Base-by-base conservation (phyloP, 2,329 filamentous ascomycete genomes). In the Ascochyta viciae-villosae region DNA sequence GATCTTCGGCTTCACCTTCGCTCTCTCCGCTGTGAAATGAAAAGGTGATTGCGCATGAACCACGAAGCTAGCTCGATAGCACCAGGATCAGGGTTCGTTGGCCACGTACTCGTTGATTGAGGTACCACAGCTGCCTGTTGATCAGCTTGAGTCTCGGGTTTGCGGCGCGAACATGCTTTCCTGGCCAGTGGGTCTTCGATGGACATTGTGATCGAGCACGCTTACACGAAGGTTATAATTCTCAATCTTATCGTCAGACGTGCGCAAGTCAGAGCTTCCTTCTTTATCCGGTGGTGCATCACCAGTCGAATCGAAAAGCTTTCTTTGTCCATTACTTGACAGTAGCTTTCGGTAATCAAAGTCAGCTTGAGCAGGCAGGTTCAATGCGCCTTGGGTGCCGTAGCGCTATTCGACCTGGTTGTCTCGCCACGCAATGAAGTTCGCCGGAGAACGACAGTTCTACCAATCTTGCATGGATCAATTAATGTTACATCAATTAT, bases 281-380 rank as follows among this genome's bases (percentile, higher is more conserved):
- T 46, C 53, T 51, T 56, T 51, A 56, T 38, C 53, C 53, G 53
- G 53, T 51, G 53, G 47, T 43, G 33, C 22, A 19, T 42, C 26
- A 51, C 38, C 12, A 51, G 33, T 37, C 38, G 47, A 51, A n/a
- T 38, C 47, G 33, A 50, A 33, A 27, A 10, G 27, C 13, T 19
- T 9, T 19, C 26, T 31, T 47, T 26, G 12, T n/a, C 12, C 23
- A 31, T 13, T 34, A n/a, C n/a, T 51, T 37, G 22, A 43, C 37
- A 27, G 12, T 10, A 39, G 27, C 26, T 24, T 13, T 26, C 7
- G 22, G 4, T 33, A 39, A 33, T 26, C 29, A 31, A 9, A 4
- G 4, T 27, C 24, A 16, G 9, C 26, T 26, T n/a, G n/a, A 19
- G 23, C 3, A 15, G 23, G 12, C 23, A 15, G 38, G 7, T 10